phyloP scores from a whole-genome alignment of 2,329 filamentous ascomycete species.

The Botrytis tulipae region DNA sequence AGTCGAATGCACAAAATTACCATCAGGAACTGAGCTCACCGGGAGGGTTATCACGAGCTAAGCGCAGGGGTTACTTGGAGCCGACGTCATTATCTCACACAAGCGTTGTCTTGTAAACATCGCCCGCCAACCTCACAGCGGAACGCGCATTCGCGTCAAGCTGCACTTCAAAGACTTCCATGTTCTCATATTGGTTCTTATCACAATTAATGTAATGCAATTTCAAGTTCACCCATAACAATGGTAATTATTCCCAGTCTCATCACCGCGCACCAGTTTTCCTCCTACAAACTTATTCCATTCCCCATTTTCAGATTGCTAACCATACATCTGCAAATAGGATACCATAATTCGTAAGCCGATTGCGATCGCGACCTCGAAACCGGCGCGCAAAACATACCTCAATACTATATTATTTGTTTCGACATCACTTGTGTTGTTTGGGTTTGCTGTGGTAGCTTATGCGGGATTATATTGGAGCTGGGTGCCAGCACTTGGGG shows the following conservation, averaged over 20 bases:
- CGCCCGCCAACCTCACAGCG: conserved; percentile 3
- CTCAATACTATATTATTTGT: conserved; percentile 49
- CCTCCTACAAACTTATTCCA: not conserved
- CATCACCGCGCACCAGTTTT: not conserved
- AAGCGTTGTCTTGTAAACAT: conserved; percentile 9
- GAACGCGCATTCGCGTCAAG: not conserved
- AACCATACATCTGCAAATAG: conserved; percentile 41
- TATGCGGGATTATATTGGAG: conserved; percentile 67
- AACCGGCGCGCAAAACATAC: conserved; percentile 62
- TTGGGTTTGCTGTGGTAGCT: conserved; percentile 56
- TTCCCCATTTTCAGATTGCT: not conserved
- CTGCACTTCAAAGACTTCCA: not conserved
- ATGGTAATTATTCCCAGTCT: not conserved
- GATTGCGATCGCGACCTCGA: conserved; percentile 56
- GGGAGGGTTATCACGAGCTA: not conserved
- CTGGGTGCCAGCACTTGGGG: conserved; percentile 64
- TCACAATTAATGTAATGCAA: not conserved
- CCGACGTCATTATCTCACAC: conserved; percentile 16
- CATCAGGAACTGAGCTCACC: not conserved
- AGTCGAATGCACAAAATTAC: not conserved
- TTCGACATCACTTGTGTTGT: conserved; percentile 51
- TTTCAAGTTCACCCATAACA: too few species aligned
- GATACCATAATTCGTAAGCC: conserved; percentile 50
- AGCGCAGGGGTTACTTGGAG: not conserved
- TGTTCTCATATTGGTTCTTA: not conserved